Base-by-base conservation (phyloP, 2,329 filamentous ascomycete species). In the Tolypocladium inflatum region DNA sequence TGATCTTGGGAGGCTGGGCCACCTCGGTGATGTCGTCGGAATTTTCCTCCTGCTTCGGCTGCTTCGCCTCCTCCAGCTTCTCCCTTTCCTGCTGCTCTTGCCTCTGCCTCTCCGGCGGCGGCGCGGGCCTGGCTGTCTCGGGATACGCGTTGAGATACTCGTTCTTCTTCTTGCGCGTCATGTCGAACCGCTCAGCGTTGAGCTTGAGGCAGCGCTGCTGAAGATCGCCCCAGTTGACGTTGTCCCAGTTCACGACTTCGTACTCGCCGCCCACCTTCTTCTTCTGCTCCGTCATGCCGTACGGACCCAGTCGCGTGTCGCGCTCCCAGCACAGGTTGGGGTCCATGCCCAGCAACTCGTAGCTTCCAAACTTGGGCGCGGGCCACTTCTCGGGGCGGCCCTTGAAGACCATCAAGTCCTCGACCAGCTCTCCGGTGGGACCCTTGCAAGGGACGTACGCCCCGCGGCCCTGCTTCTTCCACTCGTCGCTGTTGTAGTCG, bases 191-290 rank as follows among this genome's bases (percentile, higher is more conserved):
- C 42, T 81, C 80, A 58, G 80, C 77, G 71, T 95, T 95, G 63
- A 76, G 79, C 62, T 80, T 72, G 1, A 85, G 69, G 66, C 90
- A 94, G 35, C 80, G 73, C 55, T 83, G 75, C 68, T 93, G 89
- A 21, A 93, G 74, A 38, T 80, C 72, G 17, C 86, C 86, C 90
- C 90, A 94, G 61, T 83, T 79, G 38, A 91, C 80, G 33, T 77
- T 74, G 35, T 81, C 76, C 86, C 88, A 91, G 26, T 84, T 74
- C 9, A 83, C 70, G 38, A 60, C 68, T 59, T 70, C 71, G 5
- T 63, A 60, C 48, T 70, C 66, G 15, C 67, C 70, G 61, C 69
- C 71, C 4, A 77, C 72, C 56, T 80, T 77, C 56, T 80, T 78
- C 58, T 72, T 72, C 58, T 76, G 74, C 33, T 80, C 75, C 2